These are phyloP conservation scores for Asterella californica DNA, from an alignment of 225 moss, liverwort and hornwort genomes.

Conservation along the genomic window DNA sequence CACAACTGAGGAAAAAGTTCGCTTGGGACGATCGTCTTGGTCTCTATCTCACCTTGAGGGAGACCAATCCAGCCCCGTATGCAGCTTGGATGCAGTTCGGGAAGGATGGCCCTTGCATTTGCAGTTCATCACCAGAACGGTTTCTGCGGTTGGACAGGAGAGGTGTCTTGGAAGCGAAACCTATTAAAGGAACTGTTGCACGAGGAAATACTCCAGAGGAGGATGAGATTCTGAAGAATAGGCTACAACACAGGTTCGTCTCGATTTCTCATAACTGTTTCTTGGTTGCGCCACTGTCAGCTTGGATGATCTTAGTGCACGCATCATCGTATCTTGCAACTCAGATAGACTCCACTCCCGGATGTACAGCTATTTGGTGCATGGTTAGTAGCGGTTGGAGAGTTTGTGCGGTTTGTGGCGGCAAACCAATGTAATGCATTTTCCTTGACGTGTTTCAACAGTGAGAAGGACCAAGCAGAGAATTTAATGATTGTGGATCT, in stretches of 20 bases:
- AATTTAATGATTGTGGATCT: constrained; percentile 99
- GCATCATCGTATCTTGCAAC: neutral
- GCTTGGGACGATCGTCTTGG: constrained; percentile 59
- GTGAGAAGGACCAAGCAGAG: constrained; percentile 96
- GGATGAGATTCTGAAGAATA: constrained; percentile 73
- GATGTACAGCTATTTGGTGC: neutral
- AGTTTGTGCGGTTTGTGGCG: neutral
- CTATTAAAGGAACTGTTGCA: constrained; percentile 97
- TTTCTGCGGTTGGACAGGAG: constrained; percentile 76
- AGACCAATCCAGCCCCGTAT: constrained; percentile 94
- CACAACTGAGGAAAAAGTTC: constrained; percentile 68
- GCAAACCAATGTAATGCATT: neutral
- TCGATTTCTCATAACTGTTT: neutral
- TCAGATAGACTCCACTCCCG: neutral
- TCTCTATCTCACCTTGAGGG: constrained; percentile 80
- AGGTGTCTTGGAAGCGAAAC: constrained; percentile 89
- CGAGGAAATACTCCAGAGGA: constrained; percentile 70
- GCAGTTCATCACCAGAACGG: constrained; percentile 96
- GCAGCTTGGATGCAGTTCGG: constrained; percentile 97
- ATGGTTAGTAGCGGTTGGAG: neutral
- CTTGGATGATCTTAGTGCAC: neutral
- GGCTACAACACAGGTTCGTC: constrained; percentile 73
- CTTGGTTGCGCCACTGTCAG: neutral
- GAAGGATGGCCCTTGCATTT: constrained; percentile 78
- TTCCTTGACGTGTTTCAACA: constrained; percentile 28